Evolutionary conservation across 2,329 filamentous ascomycete genomes (phyloP), one percentile per base, ranked within the genome.

Genomic region (Ceratocystis lukuohia): DNA sequence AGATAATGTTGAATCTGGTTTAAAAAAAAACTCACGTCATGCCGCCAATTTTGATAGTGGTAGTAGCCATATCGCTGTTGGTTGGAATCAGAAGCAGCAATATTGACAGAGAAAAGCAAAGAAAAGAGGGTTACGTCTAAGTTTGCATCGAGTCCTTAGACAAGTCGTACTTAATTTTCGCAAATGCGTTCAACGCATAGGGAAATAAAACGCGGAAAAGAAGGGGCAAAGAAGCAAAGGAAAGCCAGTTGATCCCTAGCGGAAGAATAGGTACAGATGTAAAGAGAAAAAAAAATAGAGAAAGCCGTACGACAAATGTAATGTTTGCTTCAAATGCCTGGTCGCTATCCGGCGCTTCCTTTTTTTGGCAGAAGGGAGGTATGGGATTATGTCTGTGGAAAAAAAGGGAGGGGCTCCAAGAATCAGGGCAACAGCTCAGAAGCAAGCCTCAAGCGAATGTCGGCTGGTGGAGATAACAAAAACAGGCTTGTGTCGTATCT

Each of bases 11-110:
- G 17, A 22, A 48, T 48, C 46, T 22, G n/a, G 30, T 15, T 33
- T 28, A 25, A 68, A 67, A 15, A 65, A 65, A 48, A 50, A 81
- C 81, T 80, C 78, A 85, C 82, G 86, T 88, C 85, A 88, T 99
- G 71, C 94, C 94, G 70, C 88, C 91, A 50, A 99, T 88, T 72
- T 88, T 89, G 68, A 99, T 78, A 22, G 92, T 96, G 41, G 94
- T 97, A 12, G 89, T 96, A 48, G 90, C 90, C 85, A 95, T 88
- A 74, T 33, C 37, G 63, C 33, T 44, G 41, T 56, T 46, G 22
- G 56, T 44, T 56, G 53, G 53, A 22, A 44, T 41, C 37, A 61
- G 48, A 66, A 46, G 22, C 17, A 62, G 56, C 12, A 57, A 28
- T 57, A 59, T 62, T 61, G 30, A 48, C 50, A 48, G 37, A 63